Evolutionary conservation across 495 filamentous ascomycete genomes (phyloP), one percentile per base, ranked within the genome.

Genomic region (Aspergillus mulundensis): DNA sequence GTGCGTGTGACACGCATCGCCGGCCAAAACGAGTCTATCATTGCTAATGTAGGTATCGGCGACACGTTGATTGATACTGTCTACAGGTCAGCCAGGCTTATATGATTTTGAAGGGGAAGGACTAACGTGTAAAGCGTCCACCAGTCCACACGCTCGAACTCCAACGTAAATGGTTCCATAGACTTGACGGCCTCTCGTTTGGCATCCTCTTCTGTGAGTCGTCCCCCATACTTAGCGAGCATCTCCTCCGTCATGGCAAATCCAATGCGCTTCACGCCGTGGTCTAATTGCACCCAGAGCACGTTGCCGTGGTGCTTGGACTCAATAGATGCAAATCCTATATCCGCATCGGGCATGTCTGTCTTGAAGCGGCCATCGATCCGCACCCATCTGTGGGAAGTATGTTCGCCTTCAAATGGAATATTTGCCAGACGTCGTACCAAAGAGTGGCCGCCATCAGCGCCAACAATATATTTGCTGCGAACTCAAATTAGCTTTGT

Each of bases 1-100:
- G 61, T 82, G 78, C 24, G 76, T 81, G 56, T 85, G 82, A 5
- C 79, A 79, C 2, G 81, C 72, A 57, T 84, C 81, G 32, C 81
- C 81, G 10, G 72, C 78, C 0, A 84, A 62, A 23, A 84, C 72
- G 5, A 82, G 57, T 5, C 74, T 64, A n/a, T 66, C 59, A 30
- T 71, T 47, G 15, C n/a, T 45, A 10, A 46, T 18, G 28, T 28
- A 54, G 11, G 16, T 38, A 16, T 54, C 52, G 23, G 52, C 52
- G 0, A 54, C 52, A n/a, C 24, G 42, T 23, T 54, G 52, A 6
- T 32, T 38, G 28, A 54, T 54, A 38, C 52, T 45, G 41, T n/a
- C n/a, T 36, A 20, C 20, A 7, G 19, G 12, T 18, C 2, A 20
- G 12, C 12, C 23, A 50, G 6, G 20, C 5, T 8, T 1, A 14